A percentile compares a stretch with the other conserved stretches of the same genome.
phyloP scores from a whole-genome alignment of 208 protist genomes.

The Trypanosoma conorhini region DNA sequence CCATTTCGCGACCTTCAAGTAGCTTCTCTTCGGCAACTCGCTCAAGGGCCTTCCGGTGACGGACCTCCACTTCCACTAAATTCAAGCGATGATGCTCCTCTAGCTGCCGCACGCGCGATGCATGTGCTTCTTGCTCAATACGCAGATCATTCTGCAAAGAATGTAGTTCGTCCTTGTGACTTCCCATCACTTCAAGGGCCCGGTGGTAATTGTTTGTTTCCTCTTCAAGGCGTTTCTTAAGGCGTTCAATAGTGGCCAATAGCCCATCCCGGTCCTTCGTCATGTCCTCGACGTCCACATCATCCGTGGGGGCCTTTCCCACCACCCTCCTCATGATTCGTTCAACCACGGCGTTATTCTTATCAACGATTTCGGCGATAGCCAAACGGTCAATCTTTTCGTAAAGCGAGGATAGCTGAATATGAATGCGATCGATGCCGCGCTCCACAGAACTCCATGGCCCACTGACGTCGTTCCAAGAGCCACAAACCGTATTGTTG shows the following conservation, averaged over 20 bases:
- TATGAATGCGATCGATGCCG: conserved; percentile 43
- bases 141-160: conserved; percentile 54
- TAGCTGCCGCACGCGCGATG: conserved; percentile 39
- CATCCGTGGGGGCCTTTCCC: conserved; percentile 48
- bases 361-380: conserved; percentile 50
- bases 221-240: conserved; percentile 56
- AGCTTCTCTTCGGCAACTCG: conserved; percentile 41
- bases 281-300: conserved; percentile 52
- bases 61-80: conserved; percentile 51
- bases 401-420: conserved; percentile 53
- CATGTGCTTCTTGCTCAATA: conserved; percentile 52
- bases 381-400: conserved; percentile 72
- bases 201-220: conserved; percentile 64
- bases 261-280: conserved; percentile 64
- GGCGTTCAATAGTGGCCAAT: conserved; percentile 59
- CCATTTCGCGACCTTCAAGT: conserved; percentile 44
- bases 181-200: conserved; percentile 65
- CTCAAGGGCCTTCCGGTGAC: conserved; percentile 49
- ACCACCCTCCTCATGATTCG: conserved; percentile 48
- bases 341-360: conserved; percentile 70
- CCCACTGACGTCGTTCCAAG: neutral
- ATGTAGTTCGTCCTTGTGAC: conserved; percentile 53
- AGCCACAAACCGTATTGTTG: neutral
- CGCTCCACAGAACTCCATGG: conserved; percentile 30
- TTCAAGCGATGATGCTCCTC: conserved; percentile 58